Conservation (phyloP, 495 filamentous ascomycete species). For the Penicillium herquei region DNA sequence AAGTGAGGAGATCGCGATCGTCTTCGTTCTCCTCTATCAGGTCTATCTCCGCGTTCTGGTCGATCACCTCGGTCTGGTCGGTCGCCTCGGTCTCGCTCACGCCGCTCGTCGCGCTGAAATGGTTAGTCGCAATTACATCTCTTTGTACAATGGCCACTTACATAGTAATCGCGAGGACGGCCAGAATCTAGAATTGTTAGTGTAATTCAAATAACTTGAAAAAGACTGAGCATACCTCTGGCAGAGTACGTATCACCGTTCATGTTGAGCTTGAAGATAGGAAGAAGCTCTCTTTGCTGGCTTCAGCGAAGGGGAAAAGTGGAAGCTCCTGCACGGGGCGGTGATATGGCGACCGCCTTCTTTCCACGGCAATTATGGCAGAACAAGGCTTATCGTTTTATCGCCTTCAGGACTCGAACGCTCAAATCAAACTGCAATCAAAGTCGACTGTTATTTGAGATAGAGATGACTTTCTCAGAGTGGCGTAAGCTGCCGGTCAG, state of each 20-base stretch:
- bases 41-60: slow-evolving; percentile 27
- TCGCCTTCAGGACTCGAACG: not conserved
- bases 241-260: slow-evolving; percentile 85
- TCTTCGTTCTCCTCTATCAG: slow-evolving; percentile 58
- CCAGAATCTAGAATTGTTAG: slow-evolving; percentile 55
- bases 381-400: slow-evolving; percentile 11
- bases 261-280: slow-evolving; percentile 54
- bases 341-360: slow-evolving; percentile 27
- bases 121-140: slow-evolving; percentile 30
- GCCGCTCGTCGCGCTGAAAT: slow-evolving; percentile 53
- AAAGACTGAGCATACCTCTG: slow-evolving; percentile 56
- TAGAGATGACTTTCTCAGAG: slow-evolving; percentile 49
- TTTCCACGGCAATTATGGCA: slow-evolving; percentile 16
- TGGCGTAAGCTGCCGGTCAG: slow-evolving; percentile 82
- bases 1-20: slow-evolving; percentile 75
- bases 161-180: slow-evolving; percentile 72
- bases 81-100: slow-evolving; percentile 43
- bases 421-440: not conserved
- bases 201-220: not conserved
- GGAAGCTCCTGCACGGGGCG: slow-evolving; percentile 20
- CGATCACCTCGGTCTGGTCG: slow-evolving; percentile 16
- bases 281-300: slow-evolving; percentile 18
- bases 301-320: slow-evolving; percentile 30
- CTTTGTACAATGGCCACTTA: slow-evolving; percentile 38
- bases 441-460: not conserved